Evolutionary conservation across 179 eudicot species (phyloP), one percentile per base, ranked within the genome.

Genomic region (Patellifolia procumbens): DNA sequence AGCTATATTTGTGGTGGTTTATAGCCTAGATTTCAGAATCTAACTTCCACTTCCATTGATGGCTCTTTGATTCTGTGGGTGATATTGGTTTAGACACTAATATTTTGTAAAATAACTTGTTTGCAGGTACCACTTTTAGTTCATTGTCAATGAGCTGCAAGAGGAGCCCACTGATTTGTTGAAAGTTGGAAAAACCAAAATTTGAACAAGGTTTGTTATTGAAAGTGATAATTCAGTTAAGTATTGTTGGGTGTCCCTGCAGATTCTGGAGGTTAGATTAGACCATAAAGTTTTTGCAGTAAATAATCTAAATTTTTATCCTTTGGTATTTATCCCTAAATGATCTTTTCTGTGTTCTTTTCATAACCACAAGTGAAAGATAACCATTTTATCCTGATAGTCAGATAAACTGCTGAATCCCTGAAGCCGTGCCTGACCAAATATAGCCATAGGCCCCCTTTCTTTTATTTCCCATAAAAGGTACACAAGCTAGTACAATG

Each of bases 201-300:
- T 76, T 19, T 32, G 72, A 59, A 64, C 39, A 69, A 34, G 58
- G 58, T 34, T 74, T 79, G 70, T 58, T 48, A 5, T 22, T 82
- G 76, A 82, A 64, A 78, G 76, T 78, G 79, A 82, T 78, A 7
- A 76, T 49, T 76, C 78, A 59, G 22, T 48, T 70, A 70, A 31
- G 22, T 73, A 48, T 69, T 70, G 76, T 63, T 67, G 72, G 53
- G 2, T 61, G 75, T 53, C 31, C 26, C 51, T 70, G 46, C 68
- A 28, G 34, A 76, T 59, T 67, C 77, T 73, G 7, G 37, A 32
- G 39, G 79, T 45, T 63, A 64, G 69, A 45, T 35, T 64, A 67
- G 12, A 24, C 34, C 29, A 7, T 65, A 42, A 65, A n/a, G 9
- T 65, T 34, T 22, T 42, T 42, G 69, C 24, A 65, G 29, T 42